Percentiles rank a stretch among this genome's conserved stretches.
phyloP scores from a whole-genome alignment of 1,284 basidiomycete species.

The Vanrija pseudolonga region DNA sequence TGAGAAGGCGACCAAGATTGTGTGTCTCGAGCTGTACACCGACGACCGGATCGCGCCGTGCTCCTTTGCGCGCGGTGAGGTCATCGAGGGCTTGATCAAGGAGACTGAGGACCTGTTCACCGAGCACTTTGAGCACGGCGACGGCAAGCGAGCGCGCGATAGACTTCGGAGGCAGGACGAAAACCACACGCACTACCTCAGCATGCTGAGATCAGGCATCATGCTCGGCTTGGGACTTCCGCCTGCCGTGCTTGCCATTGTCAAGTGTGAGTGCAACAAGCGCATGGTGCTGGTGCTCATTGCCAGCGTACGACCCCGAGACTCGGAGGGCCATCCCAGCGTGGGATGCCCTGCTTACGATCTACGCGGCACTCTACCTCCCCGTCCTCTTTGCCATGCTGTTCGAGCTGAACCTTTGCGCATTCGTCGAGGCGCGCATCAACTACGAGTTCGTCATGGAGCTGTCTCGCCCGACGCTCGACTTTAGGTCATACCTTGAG shows the following conservation, averaged over 20 bases:
- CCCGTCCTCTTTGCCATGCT: constrained; percentile 74
- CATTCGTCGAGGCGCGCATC: constrained; percentile 71
- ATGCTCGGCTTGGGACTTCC: constrained; percentile 74
- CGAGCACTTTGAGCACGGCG: constrained; percentile 70
- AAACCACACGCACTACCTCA: constrained; percentile 68
- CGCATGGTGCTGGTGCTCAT: constrained; percentile 1
- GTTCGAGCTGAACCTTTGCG: constrained; percentile 73
- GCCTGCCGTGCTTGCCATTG: constrained; percentile 65
- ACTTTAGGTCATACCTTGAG: constrained; percentile 78
- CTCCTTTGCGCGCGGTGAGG: constrained; percentile 54
- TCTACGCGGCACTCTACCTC: constrained; percentile 74
- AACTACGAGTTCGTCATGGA: constrained; percentile 94
- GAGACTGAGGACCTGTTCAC: constrained; percentile 73
- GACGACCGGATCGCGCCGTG: constrained; percentile 61
- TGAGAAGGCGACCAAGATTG: constrained; percentile 73
- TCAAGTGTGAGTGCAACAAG: constrained; percentile 57
- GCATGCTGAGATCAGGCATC: constrained; percentile 70
- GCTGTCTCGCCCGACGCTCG: constrained; percentile 69
- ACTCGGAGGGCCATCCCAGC: constrained; percentile 62
- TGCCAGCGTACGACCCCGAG: constrained; percentile 59
- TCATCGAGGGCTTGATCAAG: constrained; percentile 64
- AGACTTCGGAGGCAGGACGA: constrained; percentile 61
- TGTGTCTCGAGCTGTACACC: constrained; percentile 66
- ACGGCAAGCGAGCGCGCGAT: constrained; percentile 72
- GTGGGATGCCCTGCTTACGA: constrained; percentile 69